Base-by-base conservation (phyloP, 169 alveolate genomes). In the Plasmodium sp. region DNA sequence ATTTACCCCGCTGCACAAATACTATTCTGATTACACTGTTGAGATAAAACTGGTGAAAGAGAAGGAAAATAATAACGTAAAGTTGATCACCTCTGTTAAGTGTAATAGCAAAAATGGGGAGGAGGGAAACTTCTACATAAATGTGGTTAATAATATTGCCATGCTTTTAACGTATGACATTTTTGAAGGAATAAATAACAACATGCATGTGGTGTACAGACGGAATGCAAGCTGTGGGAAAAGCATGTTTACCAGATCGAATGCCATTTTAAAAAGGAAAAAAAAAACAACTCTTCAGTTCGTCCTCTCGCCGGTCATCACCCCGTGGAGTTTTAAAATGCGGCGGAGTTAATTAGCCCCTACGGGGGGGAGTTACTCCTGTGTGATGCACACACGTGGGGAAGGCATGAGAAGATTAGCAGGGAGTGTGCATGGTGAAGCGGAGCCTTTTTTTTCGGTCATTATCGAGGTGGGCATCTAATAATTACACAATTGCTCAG, bases 171-270 rank as follows among this genome's bases (percentile, higher is more conserved):
- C 95, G 5, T 82, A 92, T 92, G 85, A 82, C 27, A 58, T 92
- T 9, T 81, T 81, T 79, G 56, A 92, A 22, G 95, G 92, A 82
- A 92, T 92, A 31, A 71, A 92, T 82, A 82, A 92, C 45, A 92
- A 82, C 34, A 81, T 92, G 18, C 43, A 92, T 6, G 41, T 92
- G 41, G 48, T 81, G 14, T 51, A 82, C 77, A 92, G 62, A 83
- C 81, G 95, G 75, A 83, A 83, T 73, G n/a, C 31, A 33, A 81
- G 34, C 27, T 36, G 41, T 71, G 14, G 33, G 9, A 62, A 71
- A 73, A 58, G 41, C 1, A 92, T 33, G 56, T 81, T 82, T 81
- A 77, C 73, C 36, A 92, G 74, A 72, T 36, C 95, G 62, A 36
- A 62, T 71, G 83, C 41, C 14, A 3, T 33, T 12, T n/a, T 82